Evolutionary conservation across 1,284 basidiomycete species (phyloP).

Genomic region (Ganoderma sinense): DNA sequence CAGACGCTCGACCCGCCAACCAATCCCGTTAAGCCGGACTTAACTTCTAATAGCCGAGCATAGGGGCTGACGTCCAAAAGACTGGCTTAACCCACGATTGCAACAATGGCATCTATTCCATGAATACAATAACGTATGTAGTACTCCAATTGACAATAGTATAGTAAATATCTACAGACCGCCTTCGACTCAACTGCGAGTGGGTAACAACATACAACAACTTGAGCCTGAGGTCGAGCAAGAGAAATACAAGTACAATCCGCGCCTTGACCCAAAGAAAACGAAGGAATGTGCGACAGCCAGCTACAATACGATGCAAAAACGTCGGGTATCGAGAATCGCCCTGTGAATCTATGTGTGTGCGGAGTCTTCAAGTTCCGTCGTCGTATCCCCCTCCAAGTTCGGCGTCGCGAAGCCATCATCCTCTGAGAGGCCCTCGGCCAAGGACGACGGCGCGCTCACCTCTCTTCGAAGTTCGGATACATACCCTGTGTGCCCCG

Average conservation of each 20-base stretch:
- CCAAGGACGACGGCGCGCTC: background rate
- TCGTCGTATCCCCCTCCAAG: background rate
- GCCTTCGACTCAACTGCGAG: background rate
- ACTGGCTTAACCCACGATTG: no score
- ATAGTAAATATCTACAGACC: no score
- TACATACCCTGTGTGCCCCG: background rate
- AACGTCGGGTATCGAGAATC: background rate
- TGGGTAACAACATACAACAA: background rate
- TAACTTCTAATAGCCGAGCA: no score
- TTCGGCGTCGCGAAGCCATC: background rate
- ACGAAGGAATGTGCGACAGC: background rate
- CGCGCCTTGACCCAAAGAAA: background rate
- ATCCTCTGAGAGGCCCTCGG: background rate
- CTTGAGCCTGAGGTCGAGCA: no score
- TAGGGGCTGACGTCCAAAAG: no score
- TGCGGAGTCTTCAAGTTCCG: background rate
- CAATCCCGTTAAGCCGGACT: background rate
- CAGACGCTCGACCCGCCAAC: background rate
- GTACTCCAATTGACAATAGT: no score
- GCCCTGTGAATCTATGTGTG: background rate
- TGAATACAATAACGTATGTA: no score
- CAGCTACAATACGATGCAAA: background rate
- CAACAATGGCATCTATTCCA: no score
- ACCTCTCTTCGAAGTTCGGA: background rate
- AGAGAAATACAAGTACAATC: background rate